These are phyloP conservation scores for Musa schizocarpa DNA, from an alignment of 176 grass and related monocot genomes.

Conservation along the genomic window DNA sequence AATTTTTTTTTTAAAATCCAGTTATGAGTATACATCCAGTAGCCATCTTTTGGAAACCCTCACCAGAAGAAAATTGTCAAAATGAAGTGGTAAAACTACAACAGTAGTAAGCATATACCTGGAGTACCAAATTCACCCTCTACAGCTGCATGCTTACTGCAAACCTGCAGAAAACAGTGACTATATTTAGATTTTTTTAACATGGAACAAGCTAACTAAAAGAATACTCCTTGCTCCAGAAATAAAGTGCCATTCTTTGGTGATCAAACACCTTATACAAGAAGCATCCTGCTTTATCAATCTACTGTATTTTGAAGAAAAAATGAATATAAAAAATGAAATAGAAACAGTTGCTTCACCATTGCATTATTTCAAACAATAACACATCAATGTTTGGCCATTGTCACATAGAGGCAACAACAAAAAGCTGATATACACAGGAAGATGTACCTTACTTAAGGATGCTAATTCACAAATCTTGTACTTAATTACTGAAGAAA, in stretches of 20 bases:
- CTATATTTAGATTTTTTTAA: neutral
- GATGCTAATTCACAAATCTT: neutral
- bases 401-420: neutral
- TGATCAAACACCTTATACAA: too few relatives aligned
- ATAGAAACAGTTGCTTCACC: neutral
- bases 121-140: slow-evolving; percentile 41
- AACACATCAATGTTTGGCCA: neutral
- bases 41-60: too few relatives aligned
- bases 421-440: neutral
- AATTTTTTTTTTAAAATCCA: too few relatives aligned
- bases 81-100: slow-evolving; percentile 7
- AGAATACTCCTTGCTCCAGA: too few relatives aligned
- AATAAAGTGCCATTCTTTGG: too few relatives aligned
- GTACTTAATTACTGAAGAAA: too few relatives aligned
- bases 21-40: too few relatives aligned
- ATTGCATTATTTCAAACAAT: neutral
- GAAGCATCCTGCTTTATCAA: too few relatives aligned
- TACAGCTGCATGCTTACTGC: slow-evolving; percentile 54
- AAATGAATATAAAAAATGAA: neutral
- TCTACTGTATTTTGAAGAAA: too few relatives aligned
- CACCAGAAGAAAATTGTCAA: too few relatives aligned
- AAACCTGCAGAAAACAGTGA: slow-evolving; percentile 45
- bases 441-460: neutral
- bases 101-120: slow-evolving; percentile 28
- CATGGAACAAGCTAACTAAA: too few relatives aligned